These are phyloP conservation scores for Phytophthora aleatoria DNA, from an alignment of 352 stramenopile genomes.

Conservation along the genomic window DNA sequence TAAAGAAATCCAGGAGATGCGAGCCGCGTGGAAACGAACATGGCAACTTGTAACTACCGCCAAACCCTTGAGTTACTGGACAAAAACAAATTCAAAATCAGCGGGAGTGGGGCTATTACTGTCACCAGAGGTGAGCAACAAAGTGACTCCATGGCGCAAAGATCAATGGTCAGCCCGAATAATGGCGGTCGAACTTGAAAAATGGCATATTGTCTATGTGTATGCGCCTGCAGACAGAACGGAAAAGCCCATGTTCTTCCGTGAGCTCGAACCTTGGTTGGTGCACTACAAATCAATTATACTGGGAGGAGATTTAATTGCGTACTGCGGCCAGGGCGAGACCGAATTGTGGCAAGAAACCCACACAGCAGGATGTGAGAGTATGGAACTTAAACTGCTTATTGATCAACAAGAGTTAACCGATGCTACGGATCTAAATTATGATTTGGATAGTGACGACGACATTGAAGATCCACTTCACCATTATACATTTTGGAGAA, in stretches of 20 bases:
- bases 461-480: neutral
- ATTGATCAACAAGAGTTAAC: neutral
- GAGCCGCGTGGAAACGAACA: too few relatives aligned
- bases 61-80: neutral
- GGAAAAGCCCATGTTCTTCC: conserved; percentile 1
- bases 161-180: neutral
- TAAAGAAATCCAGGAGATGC: too few relatives aligned
- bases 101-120: neutral
- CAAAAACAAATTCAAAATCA: neutral
- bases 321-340: neutral
- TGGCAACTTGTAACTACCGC: too few relatives aligned
- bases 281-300: neutral
- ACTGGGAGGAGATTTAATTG: conserved; percentile 1
- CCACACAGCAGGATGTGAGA: neutral
- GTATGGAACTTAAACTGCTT: neutral
- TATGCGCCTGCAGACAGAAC: neutral
- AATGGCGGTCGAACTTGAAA: neutral
- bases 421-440: neutral
- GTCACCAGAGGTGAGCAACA: neutral
- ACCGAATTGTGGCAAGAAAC: neutral
- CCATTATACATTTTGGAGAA: neutral
- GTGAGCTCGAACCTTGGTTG: neutral
- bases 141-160: neutral
- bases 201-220: conserved; percentile 1
- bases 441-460: neutral